phyloP scores from a whole-genome alignment of 495 filamentous ascomycete genomes.

The Pseudomonodictys pantanalensis region DNA sequence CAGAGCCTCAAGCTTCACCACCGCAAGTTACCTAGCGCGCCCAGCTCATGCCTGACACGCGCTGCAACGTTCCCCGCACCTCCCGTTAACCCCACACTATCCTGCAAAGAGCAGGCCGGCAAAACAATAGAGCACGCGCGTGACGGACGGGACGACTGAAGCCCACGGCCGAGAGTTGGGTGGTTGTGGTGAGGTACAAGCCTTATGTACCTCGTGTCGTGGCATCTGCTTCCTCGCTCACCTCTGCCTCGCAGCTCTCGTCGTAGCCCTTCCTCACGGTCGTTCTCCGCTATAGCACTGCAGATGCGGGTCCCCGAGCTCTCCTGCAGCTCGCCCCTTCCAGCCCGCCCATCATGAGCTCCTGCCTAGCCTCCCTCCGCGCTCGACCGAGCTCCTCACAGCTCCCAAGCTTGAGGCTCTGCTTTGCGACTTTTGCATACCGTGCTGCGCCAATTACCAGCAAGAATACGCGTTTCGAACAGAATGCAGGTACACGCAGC shows the following conservation, averaged over 20 bases:
- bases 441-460: constrained; percentile 16
- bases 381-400: constrained; percentile 9
- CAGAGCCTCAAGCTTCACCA: too few relatives aligned
- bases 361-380: constrained; percentile 17
- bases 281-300: too few relatives aligned
- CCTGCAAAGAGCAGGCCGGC: background rate
- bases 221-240: too few relatives aligned
- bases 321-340: constrained; percentile 7
- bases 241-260: too few relatives aligned
- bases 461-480: background rate
- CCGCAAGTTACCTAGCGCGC: too few relatives aligned
- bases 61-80: too few relatives aligned
- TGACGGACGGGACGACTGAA: background rate
- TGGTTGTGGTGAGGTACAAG: too few relatives aligned
- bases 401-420: constrained; percentile 19
- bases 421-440: constrained; percentile 13
- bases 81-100: background rate
- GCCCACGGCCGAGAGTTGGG: background rate
- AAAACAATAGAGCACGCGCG: background rate
- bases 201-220: too few relatives aligned
- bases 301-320: constrained; percentile 27
- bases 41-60: too few relatives aligned
- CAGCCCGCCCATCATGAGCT: constrained; percentile 25
- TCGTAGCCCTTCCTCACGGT: too few relatives aligned
- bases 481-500: constrained; percentile 6